phyloP scores from a whole-genome alignment of 306 rosid genomes.

The Ormosia semicastrata region DNA sequence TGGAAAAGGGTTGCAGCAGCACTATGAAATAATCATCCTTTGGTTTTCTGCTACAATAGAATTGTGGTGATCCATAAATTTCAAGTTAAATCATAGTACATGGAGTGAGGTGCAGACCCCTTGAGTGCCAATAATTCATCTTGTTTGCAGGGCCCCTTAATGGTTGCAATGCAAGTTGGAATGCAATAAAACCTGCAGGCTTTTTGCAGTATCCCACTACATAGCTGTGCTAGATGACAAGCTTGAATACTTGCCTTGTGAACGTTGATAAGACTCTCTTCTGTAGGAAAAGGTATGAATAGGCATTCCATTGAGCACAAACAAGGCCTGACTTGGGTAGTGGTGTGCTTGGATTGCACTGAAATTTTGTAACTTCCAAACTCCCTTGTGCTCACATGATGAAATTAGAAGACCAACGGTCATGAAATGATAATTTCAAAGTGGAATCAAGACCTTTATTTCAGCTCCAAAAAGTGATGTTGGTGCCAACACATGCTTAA shows the following conservation, averaged over 20 bases:
- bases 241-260: conserved; percentile 25
- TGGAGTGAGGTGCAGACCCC: conserved; percentile 25
- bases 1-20: background rate
- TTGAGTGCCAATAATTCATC: conserved; percentile 35
- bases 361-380: background rate
- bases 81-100: conserved; percentile 36
- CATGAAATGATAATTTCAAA: conserved; percentile 8
- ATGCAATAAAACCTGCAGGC: conserved; percentile 46
- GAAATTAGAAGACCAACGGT: conserved; percentile 8
- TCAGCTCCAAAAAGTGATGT: background rate
- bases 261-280: conserved; percentile 32
- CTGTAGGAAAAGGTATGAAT: conserved; percentile 18
- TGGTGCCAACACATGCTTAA: background rate
- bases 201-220: conserved; percentile 45
- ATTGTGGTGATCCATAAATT: conserved; percentile 29
- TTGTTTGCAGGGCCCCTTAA: conserved; percentile 34
- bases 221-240: conserved; percentile 33
- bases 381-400: conserved; percentile 20
- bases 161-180: conserved; percentile 42
- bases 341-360: conserved; percentile 36
- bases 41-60: background rate
- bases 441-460: background rate
- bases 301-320: conserved; percentile 31
- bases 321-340: conserved; percentile 12
- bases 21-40: background rate